phyloP scores from a whole-genome alignment of 441 rosid species.

The Corymbia calophylla region DNA sequence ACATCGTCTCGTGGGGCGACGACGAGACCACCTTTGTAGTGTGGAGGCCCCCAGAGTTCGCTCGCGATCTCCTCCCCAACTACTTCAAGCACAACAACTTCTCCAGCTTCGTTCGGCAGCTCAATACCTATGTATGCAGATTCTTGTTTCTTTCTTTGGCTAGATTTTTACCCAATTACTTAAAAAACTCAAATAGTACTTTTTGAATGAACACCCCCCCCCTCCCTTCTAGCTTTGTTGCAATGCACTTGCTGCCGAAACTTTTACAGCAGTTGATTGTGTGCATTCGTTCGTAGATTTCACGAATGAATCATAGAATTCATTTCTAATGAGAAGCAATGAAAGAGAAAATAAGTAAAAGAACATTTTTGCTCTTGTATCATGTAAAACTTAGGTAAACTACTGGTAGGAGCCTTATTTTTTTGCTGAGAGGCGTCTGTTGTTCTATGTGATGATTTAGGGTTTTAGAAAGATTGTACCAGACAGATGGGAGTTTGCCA shows the following conservation, averaged over 20 bases:
- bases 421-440: not conserved
- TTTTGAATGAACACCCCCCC: not conserved
- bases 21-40: slow-evolving; percentile 83
- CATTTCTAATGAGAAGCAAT: not conserved
- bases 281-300: not conserved
- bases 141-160: not conserved
- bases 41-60: slow-evolving; percentile 93
- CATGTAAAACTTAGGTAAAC: not conserved
- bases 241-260: not conserved
- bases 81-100: slow-evolving; percentile 95
- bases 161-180: not conserved
- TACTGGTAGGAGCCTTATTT: not conserved
- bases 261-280: not conserved
- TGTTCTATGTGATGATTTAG: slow-evolving; percentile 18
- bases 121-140: slow-evolving; percentile 74
- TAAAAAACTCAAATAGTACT: not conserved
- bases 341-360: not conserved
- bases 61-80: slow-evolving; percentile 92
- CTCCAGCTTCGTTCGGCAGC: slow-evolving; percentile 93
- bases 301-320: not conserved
- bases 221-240: not conserved
- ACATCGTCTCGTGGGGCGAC: slow-evolving; percentile 92
- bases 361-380: not conserved
- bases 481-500: slow-evolving; percentile 97
- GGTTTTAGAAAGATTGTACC: slow-evolving; percentile 97